phyloP scores from a whole-genome alignment of 2,329 filamentous ascomycete species.

The Trichoderma simmonsii region DNA sequence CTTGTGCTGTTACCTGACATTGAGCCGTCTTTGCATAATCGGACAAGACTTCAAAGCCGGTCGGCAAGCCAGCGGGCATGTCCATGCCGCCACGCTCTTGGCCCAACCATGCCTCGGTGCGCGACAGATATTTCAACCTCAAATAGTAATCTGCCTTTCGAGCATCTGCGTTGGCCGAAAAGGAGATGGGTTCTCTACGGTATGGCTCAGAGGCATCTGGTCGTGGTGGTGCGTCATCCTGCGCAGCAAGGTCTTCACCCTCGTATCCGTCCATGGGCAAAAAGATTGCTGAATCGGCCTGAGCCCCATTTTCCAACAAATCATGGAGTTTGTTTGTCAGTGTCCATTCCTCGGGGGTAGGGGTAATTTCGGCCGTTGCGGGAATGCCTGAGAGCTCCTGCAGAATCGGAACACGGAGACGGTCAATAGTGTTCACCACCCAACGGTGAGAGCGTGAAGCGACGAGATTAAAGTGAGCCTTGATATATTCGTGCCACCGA shows the following conservation, averaged over 20 bases:
- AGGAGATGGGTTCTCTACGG: constrained; percentile 17
- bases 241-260: constrained; percentile 20
- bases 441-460: constrained; percentile 25
- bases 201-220: constrained; percentile 7
- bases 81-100: neutral
- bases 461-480: constrained; percentile 24
- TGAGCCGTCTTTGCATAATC: neutral
- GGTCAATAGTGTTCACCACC: constrained; percentile 26
- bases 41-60: neutral
- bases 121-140: constrained; percentile 19
- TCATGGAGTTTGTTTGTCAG: constrained; percentile 28
- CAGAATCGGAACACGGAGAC: constrained; percentile 22
- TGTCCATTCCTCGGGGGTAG: constrained; percentile 13
- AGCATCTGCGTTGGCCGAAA: constrained; percentile 13
- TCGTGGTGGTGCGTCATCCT: constrained; percentile 17
- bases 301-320: constrained; percentile 22
- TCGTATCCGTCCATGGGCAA: constrained; percentile 31
- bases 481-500: constrained; percentile 29
- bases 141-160: constrained; percentile 19
- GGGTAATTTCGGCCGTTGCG: neutral
- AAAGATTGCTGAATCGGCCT: constrained; percentile 28
- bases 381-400: neutral
- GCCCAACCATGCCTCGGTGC: neutral
- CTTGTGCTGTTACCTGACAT: constrained; percentile 2
- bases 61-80: neutral